Percentiles rank a stretch among this genome's conserved stretches.
Conservation (phyloP, 768 basidiomycete genomes). For the Pleurotus platypus region DNA sequence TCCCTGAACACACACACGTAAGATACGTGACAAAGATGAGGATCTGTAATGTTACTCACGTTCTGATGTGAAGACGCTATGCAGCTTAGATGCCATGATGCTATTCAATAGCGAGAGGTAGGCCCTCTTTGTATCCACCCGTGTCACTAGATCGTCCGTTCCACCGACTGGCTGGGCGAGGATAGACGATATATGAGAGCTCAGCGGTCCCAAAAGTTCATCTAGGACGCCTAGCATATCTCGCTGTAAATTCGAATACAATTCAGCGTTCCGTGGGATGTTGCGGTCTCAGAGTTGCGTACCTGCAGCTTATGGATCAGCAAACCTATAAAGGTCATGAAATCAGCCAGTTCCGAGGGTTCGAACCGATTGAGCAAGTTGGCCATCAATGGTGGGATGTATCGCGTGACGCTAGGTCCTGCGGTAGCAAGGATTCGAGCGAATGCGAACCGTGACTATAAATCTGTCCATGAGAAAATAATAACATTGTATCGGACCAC, state of each 20-base stretch:
- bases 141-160: slow-evolving; percentile 81
- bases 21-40: not conserved
- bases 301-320: slow-evolving; percentile 92
- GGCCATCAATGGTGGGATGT: slow-evolving; percentile 85
- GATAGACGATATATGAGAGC: slow-evolving; percentile 73
- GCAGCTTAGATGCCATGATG: slow-evolving; percentile 78
- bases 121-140: slow-evolving; percentile 81
- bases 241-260: slow-evolving; percentile 40
- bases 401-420: slow-evolving; percentile 80
- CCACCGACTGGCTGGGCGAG: slow-evolving; percentile 80
- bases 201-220: slow-evolving; percentile 84
- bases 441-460: slow-evolving; percentile 88
- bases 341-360: slow-evolving; percentile 88
- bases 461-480: not conserved
- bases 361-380: slow-evolving; percentile 92
- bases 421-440: slow-evolving; percentile 88
- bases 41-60: slow-evolving; percentile 44
- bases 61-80: slow-evolving; percentile 82
- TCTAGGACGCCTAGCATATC: slow-evolving; percentile 89
- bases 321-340: slow-evolving; percentile 91
- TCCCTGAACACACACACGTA: slow-evolving; percentile 23
- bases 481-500: not conserved
- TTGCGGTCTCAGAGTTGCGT: slow-evolving; percentile 10
- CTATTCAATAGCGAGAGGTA: slow-evolving; percentile 82
- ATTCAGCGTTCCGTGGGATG: not conserved